Evolutionary conservation across 768 basidiomycete genomes (phyloP).

Genomic region (Leccinum ochraceum): DNA sequence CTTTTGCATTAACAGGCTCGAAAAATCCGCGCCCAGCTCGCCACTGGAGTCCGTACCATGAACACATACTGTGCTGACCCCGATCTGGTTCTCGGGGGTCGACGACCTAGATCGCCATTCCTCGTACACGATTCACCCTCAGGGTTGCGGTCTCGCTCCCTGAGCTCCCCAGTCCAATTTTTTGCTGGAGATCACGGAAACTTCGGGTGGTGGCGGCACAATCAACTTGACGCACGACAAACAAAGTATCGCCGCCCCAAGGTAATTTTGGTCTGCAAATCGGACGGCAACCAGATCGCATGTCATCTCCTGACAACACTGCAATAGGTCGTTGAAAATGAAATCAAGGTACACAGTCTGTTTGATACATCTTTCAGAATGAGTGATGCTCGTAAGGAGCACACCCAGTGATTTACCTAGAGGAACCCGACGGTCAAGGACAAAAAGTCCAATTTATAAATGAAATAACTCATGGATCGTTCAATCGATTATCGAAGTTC

Average conservation of each 20-base stretch:
- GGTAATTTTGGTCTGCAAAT: not conserved
- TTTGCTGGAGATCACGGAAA: not conserved
- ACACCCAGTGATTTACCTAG: not conserved
- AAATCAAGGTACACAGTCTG: not conserved
- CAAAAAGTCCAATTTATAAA: not conserved
- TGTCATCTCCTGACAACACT: not conserved
- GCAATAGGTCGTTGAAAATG: not conserved
- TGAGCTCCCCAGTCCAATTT: too few species aligned
- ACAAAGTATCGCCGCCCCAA: not conserved
- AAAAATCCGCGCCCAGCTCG: not conserved
- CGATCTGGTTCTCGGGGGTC: not conserved
- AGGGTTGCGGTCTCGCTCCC: too few species aligned
- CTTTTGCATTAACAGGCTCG: not conserved
- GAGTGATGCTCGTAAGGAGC: not conserved
- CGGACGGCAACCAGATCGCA: not conserved
- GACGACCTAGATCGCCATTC: not conserved
- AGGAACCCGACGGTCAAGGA: not conserved
- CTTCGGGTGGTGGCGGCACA: not conserved
- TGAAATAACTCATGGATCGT: not conserved
- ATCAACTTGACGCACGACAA: not conserved
- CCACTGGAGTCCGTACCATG: not conserved
- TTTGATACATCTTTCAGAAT: not conserved
- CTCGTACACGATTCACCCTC: too few species aligned
- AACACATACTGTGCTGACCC: too few species aligned
- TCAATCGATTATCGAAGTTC: conserved; percentile 40